Percentiles rank a stretch among this genome's conserved stretches.
phyloP scores from a whole-genome alignment of 1,284 basidiomycete species.

The Phenoliferia sp. region DNA sequence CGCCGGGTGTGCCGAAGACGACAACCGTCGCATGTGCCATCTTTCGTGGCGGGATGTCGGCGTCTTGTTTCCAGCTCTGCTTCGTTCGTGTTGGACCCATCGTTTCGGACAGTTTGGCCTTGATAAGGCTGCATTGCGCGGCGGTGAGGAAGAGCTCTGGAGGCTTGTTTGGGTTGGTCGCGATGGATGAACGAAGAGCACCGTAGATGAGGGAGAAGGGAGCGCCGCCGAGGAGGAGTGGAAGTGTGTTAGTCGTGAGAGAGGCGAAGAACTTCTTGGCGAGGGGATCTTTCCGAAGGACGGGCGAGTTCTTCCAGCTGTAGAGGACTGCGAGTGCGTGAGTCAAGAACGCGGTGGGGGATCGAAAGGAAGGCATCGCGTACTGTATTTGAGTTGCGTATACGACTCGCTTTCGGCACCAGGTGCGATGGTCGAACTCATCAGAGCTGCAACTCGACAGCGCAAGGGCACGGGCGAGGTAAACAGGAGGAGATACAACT shows the following conservation, averaged over 20 bases:
- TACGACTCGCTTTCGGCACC: not conserved
- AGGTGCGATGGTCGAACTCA: not conserved
- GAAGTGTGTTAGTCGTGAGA: slow-evolving; percentile 3
- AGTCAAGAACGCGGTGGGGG: not conserved
- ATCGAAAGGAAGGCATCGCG: not conserved
- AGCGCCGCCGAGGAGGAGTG: slow-evolving; percentile 10
- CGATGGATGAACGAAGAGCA: not conserved
- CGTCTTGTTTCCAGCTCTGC: slow-evolving; percentile 6
- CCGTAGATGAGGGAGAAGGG: not conserved
- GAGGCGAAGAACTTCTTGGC: slow-evolving; percentile 11
- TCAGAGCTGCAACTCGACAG: too few relatives aligned
- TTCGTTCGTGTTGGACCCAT: slow-evolving; percentile 20
- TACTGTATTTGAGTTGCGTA: not conserved
- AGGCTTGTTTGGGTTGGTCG: not conserved
- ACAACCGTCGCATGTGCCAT: not conserved
- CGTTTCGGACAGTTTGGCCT: slow-evolving; percentile 3
- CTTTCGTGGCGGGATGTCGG: not conserved
- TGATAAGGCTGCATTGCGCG: slow-evolving; percentile 1
- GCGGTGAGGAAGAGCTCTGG: slow-evolving; percentile 19
- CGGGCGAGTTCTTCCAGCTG: slow-evolving; percentile 16
- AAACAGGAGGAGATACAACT: too few relatives aligned
- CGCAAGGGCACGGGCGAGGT: too few relatives aligned
- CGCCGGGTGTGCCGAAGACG: not conserved
- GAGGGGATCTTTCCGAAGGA: slow-evolving; percentile 18
- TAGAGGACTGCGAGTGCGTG: slow-evolving; percentile 9